Conservation (phyloP, 2,329 filamentous ascomycete species). For the Cladosporium cucumerinum region DNA sequence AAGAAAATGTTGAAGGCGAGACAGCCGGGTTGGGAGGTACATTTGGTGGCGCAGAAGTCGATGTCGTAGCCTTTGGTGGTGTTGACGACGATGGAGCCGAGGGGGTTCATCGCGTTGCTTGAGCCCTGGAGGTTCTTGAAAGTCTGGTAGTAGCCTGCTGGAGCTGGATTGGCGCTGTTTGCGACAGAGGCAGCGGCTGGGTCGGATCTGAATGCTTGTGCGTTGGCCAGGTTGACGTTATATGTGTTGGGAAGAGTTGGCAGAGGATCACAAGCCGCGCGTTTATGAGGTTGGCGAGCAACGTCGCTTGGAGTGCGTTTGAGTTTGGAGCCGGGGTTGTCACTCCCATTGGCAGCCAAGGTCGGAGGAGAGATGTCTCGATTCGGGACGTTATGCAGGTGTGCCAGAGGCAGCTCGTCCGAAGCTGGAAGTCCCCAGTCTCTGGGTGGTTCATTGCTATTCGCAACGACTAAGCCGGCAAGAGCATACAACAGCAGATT, state of each 20-base stretch:
- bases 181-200: conserved; percentile 10
- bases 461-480: conserved; percentile 8
- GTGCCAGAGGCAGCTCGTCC: conserved; percentile 17
- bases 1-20: conserved; percentile 28
- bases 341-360: background rate
- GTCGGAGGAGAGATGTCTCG: background rate
- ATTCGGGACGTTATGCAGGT: conserved; percentile 2
- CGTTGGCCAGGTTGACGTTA: conserved; percentile 9
- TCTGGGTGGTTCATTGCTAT: background rate
- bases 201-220: conserved; percentile 15
- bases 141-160: conserved; percentile 18
- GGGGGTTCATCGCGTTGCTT: conserved; percentile 17
- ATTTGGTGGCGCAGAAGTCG: conserved; percentile 20
- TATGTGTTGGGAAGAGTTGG: background rate
- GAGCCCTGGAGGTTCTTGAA: conserved; percentile 20
- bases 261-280: background rate
- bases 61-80: conserved; percentile 21
- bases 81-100: conserved; percentile 18
- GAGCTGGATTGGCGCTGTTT: conserved; percentile 9
- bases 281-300: background rate
- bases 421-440: background rate
- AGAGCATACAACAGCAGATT: background rate
- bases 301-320: background rate
- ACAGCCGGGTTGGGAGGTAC: conserved; percentile 21
- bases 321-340: background rate